Evolutionary conservation across 805 yeast genomes (phyloP).

Genomic region (Ascoidea rubescens): DNA sequence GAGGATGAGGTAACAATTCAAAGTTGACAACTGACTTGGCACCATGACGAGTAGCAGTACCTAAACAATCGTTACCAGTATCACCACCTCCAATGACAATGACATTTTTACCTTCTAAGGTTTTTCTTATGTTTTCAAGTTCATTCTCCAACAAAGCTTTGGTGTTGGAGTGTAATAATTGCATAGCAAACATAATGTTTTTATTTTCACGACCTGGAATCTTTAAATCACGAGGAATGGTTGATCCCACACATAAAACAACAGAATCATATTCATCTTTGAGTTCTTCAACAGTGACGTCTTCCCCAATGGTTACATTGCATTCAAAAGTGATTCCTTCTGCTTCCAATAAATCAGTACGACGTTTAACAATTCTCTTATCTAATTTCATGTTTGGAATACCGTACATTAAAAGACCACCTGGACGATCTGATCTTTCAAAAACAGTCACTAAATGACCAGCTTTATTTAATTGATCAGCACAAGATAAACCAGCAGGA

Average conservation of each 20-base stretch:
- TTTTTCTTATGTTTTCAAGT: constrained; percentile 60
- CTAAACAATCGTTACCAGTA: constrained; percentile 97
- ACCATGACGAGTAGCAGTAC: constrained; percentile 94
- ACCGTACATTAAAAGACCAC: constrained; percentile 97
- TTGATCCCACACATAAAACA: constrained; percentile 84
- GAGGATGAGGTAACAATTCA: constrained; percentile 89
- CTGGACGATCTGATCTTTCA: constrained; percentile 90
- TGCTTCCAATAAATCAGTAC: constrained; percentile 78
- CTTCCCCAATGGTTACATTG: constrained; percentile 75
- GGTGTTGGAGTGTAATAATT: constrained; percentile 76
- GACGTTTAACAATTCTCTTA: constrained; percentile 82
- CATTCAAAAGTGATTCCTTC: constrained; percentile 79
- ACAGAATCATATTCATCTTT: constrained; percentile 65
- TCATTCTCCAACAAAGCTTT: constrained; percentile 74
- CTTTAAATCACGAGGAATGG: constrained; percentile 88
- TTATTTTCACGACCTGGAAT: constrained; percentile 88
- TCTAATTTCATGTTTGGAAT: constrained; percentile 98
- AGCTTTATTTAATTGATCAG: constrained; percentile 93
- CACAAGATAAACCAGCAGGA: constrained; percentile 93
- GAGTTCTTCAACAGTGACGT: constrained; percentile 57
- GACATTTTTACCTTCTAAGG: constrained; percentile 75
- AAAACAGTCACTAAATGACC: constrained; percentile 88
- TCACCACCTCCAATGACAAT: constrained; percentile 99
- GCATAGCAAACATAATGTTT: constrained; percentile 92
- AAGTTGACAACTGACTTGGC: constrained; percentile 90